phyloP scores from a whole-genome alignment of 768 basidiomycete genomes.

The Phylloporus rhodoxanthus region DNA sequence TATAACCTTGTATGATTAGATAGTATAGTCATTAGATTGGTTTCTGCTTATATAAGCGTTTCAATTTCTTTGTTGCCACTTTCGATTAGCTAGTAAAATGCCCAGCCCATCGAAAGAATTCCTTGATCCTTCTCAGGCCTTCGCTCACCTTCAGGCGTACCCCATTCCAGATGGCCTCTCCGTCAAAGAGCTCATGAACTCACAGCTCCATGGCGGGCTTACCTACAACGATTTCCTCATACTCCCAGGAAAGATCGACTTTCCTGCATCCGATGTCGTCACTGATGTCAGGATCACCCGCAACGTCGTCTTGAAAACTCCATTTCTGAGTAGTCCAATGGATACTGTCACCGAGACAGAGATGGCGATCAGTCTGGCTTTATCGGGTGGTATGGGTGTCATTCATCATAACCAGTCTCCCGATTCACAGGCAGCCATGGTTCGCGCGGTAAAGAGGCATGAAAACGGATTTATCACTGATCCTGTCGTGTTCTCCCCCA shows the following conservation, averaged over 20 bases:
- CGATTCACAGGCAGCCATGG: constrained; percentile 90
- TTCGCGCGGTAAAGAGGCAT: constrained; percentile 94
- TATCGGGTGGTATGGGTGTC: constrained; percentile 94
- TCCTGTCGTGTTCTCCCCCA: constrained; percentile 81
- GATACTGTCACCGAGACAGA: constrained; percentile 96
- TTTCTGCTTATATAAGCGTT: no score
- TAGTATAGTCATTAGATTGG: no score
- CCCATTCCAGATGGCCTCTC: constrained; percentile 74
- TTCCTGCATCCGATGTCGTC: constrained; percentile 71
- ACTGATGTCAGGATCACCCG: constrained; percentile 86
- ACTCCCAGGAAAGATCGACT: constrained; percentile 93
- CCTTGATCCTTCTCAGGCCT: constrained; percentile 67
- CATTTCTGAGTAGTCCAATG: constrained; percentile 98
- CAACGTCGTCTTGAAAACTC: constrained; percentile 88
- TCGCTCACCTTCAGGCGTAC: constrained; percentile 74
- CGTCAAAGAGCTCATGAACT: constrained; percentile 82
- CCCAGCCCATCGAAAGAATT: constrained; percentile 30
- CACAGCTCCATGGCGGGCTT: constrained; percentile 78
- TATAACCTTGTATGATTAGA: not conserved
- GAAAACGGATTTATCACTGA: constrained; percentile 99
- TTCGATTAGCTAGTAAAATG: constrained; percentile 31
- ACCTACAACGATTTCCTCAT: constrained; percentile 98
- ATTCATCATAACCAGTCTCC: constrained; percentile 94
- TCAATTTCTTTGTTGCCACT: no score
- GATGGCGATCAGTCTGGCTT: constrained; percentile 91